phyloP scores from a whole-genome alignment of 176 grass and related monocot species.

The Phoenix roebelenii region DNA sequence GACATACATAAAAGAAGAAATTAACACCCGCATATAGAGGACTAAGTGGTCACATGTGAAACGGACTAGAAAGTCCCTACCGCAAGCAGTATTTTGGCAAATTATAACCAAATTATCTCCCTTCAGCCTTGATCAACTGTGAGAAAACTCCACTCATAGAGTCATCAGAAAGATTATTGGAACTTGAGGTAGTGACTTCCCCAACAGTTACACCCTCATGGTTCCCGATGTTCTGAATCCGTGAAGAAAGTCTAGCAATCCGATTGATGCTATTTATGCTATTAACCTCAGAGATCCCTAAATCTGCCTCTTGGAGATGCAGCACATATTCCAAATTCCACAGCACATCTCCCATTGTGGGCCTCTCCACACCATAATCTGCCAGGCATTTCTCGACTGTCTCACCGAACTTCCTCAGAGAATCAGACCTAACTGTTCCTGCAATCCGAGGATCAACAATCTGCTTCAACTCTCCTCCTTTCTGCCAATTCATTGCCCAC shows the following conservation, averaged over 20 bases:
- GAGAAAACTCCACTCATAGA: constrained; percentile 91
- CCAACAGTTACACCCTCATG: constrained; percentile 43
- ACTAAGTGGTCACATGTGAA: too few species aligned
- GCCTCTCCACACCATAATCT: constrained; percentile 76
- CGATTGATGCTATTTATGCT: constrained; percentile 58
- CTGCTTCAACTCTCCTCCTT: constrained; percentile 69
- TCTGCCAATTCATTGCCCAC: constrained; percentile 94
- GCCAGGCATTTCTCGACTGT: constrained; percentile 86
- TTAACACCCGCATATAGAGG: too few species aligned
- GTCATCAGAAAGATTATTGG: constrained; percentile 49
- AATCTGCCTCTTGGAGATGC: constrained; percentile 66
- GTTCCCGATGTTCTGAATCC: constrained; percentile 25
- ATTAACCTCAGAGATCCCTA: constrained; percentile 31
- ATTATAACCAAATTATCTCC: constrained; percentile 35
- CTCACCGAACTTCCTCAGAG: constrained; percentile 83
- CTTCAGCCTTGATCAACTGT: constrained; percentile 86
- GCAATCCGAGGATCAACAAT: constrained; percentile 62
- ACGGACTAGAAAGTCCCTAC: too few species aligned
- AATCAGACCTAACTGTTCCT: constrained; percentile 57
- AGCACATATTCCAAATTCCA: constrained; percentile 89
- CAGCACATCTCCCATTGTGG: constrained; percentile 76
- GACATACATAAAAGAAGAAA: too few species aligned
- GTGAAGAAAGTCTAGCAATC: constrained; percentile 54
- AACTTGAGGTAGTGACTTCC: constrained; percentile 31
- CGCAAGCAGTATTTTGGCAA: too few species aligned